Conservation (phyloP, 495 filamentous ascomycete species). For the Aspergillus steynii region DNA sequence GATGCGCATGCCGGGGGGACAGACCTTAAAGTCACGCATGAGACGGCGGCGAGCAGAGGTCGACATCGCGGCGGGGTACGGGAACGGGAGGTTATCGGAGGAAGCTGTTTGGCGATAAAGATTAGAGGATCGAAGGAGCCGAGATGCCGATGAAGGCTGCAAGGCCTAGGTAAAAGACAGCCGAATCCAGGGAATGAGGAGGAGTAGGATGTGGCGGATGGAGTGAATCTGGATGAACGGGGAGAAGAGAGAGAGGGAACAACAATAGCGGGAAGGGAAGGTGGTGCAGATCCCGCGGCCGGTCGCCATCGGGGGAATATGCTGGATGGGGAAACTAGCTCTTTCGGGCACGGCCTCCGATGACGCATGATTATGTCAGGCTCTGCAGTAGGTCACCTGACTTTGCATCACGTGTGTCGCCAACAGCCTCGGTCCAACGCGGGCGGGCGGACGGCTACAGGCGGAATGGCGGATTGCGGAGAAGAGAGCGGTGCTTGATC, state of each 20-base stretch:
- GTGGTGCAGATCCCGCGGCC: conserved; percentile 4
- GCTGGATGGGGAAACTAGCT: conserved; percentile 24
- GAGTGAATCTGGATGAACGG: background rate
- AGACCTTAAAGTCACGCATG: conserved; percentile 98
- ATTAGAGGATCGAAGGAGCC: background rate
- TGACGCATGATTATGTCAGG: background rate
- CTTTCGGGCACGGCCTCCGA: background rate
- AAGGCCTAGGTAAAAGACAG: background rate
- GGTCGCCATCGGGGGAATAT: conserved; percentile 16
- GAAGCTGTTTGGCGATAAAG: conserved; percentile 13
- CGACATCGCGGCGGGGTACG: conserved; percentile 63
- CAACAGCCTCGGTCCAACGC: conserved; percentile 13
- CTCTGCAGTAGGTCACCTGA: background rate
- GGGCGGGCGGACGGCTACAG: conserved; percentile 7
- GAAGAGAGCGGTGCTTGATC: background rate
- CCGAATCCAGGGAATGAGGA: background rate
- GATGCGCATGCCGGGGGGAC: conserved; percentile 19
- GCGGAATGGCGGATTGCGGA: conserved; percentile 7
- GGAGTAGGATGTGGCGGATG: background rate
- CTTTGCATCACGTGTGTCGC: background rate
- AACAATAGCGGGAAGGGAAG: conserved; percentile 18
- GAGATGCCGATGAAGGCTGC: background rate
- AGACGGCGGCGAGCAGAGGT: conserved; percentile 90
- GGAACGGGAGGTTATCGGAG: conserved; percentile 8
- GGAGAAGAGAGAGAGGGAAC: conserved; percentile 4